phyloP scores from a whole-genome alignment of 371 early-diverging fungal genomes.

The Basidiobolus meristosporus region DNA sequence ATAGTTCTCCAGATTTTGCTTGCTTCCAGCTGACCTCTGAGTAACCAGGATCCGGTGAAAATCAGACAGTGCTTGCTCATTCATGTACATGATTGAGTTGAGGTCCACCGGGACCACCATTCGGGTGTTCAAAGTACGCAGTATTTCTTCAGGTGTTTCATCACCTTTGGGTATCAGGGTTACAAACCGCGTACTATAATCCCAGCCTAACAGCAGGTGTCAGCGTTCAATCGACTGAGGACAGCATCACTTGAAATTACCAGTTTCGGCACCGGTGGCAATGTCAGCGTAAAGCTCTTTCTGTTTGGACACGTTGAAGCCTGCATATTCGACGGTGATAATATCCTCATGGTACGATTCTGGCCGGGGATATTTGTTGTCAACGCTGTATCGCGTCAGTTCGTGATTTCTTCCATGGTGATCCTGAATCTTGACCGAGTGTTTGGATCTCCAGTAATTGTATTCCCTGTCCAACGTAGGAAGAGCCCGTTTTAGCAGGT shows the following conservation, averaged over 20 bases:
- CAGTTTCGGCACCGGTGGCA: constrained; percentile 73
- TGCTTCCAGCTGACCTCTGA: constrained; percentile 4
- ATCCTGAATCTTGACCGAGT: constrained; percentile 7
- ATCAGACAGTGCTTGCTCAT: constrained; percentile 32
- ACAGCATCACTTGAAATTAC: constrained; percentile 67
- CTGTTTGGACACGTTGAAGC: constrained; percentile 9
- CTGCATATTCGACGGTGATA: constrained; percentile 17
- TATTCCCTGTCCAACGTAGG: constrained; percentile 47
- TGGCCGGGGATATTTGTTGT: constrained; percentile 41
- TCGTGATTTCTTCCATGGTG: constrained; percentile 3
- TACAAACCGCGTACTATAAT: background rate
- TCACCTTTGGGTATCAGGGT: background rate
- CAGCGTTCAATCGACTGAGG: constrained; percentile 25
- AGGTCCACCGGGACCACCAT: constrained; percentile 66
- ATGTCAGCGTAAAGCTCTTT: constrained; percentile 34
- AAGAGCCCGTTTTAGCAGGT: constrained; percentile 20
- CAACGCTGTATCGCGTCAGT: constrained; percentile 33
- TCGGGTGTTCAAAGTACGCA: constrained; percentile 30
- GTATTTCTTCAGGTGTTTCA: constrained; percentile 6
- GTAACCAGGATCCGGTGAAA: constrained; percentile 18
- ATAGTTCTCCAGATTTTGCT: constrained; percentile 1
- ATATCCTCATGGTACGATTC: constrained; percentile 63
- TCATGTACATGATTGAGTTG: constrained; percentile 61
- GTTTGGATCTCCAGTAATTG: constrained; percentile 35
- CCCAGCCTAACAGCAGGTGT: background rate